phyloP scores from a whole-genome alignment of 148 eudicot genomes.

The Chenopodium berlandieri region DNA sequence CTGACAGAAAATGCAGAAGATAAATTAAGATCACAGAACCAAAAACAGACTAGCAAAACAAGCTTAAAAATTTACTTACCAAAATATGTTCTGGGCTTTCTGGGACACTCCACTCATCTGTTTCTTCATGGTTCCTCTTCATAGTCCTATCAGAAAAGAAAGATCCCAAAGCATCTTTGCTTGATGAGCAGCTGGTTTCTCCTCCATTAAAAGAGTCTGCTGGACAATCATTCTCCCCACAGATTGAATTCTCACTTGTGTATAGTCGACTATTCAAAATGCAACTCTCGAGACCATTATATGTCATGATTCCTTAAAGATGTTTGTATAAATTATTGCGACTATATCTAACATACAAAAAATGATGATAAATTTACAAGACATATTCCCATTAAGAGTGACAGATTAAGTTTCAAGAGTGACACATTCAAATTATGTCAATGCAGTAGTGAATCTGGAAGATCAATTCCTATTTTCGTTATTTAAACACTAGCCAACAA shows the following conservation, averaged over 20 bases:
- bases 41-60: too few species aligned
- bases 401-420: not conserved
- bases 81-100: slow-evolving; percentile 46
- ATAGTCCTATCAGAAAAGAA: slow-evolving; percentile 55
- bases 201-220: slow-evolving; percentile 58
- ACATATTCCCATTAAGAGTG: not conserved
- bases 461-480: too few species aligned
- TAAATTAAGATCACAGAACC: too few species aligned
- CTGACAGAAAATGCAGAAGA: too few species aligned
- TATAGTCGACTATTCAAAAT: slow-evolving; percentile 55
- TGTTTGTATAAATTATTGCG: not conserved
- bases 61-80: too few species aligned
- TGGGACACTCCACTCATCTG: slow-evolving; percentile 47
- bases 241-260: slow-evolving; percentile 44
- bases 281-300: slow-evolving; percentile 86
- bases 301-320: slow-evolving; percentile 71
- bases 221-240: slow-evolving; percentile 44
- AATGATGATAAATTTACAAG: not conserved
- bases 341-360: slow-evolving; percentile 4
- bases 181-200: slow-evolving; percentile 77
- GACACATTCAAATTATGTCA: not conserved
- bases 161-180: slow-evolving; percentile 58
- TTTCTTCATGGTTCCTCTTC: slow-evolving; percentile 52
- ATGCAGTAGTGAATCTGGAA: too few species aligned
- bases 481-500: too few species aligned